These are phyloP conservation scores for Melocanna baccifera DNA, from an alignment of 176 grass and related monocot species.

Conservation along the genomic window DNA sequence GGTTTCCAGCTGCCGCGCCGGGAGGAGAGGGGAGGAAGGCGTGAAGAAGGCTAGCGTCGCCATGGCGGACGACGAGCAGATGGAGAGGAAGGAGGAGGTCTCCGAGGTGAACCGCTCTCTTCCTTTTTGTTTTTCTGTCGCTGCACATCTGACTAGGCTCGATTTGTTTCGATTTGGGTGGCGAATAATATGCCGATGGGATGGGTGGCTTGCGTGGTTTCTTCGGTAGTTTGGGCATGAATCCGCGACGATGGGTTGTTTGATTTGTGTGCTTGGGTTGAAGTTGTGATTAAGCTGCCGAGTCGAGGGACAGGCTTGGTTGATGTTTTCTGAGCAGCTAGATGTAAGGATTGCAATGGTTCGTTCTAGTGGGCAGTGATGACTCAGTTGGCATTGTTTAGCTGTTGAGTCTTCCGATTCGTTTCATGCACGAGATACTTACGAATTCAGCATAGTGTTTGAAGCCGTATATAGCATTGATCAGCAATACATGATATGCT, in stretches of 20 bases:
- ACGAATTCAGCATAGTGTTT: not conserved
- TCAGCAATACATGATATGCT: not conserved
- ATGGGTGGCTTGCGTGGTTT: not conserved
- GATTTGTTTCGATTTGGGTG: not conserved
- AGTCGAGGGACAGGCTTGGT: not conserved
- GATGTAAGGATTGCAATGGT: not conserved
- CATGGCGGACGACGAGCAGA: constrained; percentile 56
- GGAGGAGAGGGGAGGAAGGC: not conserved
- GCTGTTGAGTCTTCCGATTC: not conserved
- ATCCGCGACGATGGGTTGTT: not conserved
- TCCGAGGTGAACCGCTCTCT: constrained; percentile 37
- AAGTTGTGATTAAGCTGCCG: not conserved
- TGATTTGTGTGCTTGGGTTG: not conserved
- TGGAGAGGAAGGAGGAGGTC: constrained; percentile 52
- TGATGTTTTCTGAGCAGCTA: not conserved
- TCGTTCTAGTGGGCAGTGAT: not conserved
- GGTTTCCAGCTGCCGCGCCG: constrained; percentile 11
- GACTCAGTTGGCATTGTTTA: not conserved
- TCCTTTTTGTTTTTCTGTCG: not conserved
- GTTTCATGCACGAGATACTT: not conserved
- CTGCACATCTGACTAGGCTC: not conserved
- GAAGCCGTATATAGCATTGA: not conserved
- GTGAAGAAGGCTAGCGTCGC: constrained; percentile 9
- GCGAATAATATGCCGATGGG: not conserved
- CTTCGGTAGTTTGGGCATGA: not conserved